Conservation (phyloP, 1,139 yeast genomes). For the Spathaspora sp. region DNA sequence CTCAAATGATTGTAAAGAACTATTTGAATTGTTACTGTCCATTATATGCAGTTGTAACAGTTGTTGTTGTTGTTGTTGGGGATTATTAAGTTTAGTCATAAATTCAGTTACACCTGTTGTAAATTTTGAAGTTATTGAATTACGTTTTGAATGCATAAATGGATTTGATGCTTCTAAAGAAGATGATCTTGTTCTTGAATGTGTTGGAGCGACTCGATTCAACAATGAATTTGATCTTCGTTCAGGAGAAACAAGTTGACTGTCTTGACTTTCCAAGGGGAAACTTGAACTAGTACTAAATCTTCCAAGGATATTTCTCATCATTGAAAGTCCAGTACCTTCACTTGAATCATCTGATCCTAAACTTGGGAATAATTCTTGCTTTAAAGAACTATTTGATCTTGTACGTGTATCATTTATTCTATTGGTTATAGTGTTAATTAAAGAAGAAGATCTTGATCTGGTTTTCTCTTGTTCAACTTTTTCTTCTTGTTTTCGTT, state of each 20-base stretch:
- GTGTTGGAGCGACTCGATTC: slow-evolving; percentile 33
- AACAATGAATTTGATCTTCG: slow-evolving; percentile 29
- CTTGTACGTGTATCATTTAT: slow-evolving; percentile 35
- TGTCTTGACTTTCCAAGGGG: slow-evolving; percentile 5
- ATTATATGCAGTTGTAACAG: slow-evolving; percentile 5
- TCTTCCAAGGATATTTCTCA: slow-evolving; percentile 37
- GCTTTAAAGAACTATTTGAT: slow-evolving; percentile 32
- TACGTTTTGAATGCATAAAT: slow-evolving; percentile 21
- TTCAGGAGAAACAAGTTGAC: slow-evolving; percentile 12
- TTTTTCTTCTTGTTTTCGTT: slow-evolving; percentile 17
- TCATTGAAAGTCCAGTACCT: slow-evolving; percentile 25
- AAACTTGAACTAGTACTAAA: slow-evolving; percentile 27
- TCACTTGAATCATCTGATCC: slow-evolving; percentile 13
- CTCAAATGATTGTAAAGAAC: slow-evolving; percentile 35
- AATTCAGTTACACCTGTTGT: slow-evolving; percentile 42
- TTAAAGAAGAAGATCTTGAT: slow-evolving; percentile 40
- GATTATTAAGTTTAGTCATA: slow-evolving; percentile 39
- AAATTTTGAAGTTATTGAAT: slow-evolving; percentile 41
- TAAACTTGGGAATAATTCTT: slow-evolving; percentile 31
- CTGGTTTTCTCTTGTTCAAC: slow-evolving; percentile 16
- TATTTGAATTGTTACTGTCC: slow-evolving; percentile 20
- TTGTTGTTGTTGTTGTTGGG: slow-evolving; percentile 8
- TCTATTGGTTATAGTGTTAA: slow-evolving; percentile 35
- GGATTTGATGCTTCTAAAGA: slow-evolving; percentile 26
- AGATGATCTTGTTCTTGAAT: slow-evolving; percentile 38